A percentile compares a stretch with the other conserved stretches of the same genome.
Conservation (phyloP, 148 eudicot genomes). For the Vaccinium macrocarpon region DNA sequence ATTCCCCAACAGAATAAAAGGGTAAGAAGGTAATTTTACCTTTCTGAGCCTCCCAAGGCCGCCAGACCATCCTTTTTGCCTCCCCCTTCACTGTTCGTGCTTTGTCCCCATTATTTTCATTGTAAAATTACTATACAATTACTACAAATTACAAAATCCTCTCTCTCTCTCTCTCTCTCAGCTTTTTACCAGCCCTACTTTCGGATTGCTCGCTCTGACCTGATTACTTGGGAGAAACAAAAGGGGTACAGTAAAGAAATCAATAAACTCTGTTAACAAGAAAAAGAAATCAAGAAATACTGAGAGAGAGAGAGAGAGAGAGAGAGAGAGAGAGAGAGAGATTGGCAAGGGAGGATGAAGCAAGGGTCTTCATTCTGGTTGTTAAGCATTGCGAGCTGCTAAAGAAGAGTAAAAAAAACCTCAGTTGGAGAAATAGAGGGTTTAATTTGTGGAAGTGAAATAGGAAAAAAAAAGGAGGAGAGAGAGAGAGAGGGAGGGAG, state of each 20-base stretch:
- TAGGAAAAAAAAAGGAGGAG: neutral
- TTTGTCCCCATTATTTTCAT: constrained; percentile 16
- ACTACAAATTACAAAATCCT: neutral
- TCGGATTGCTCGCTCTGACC: constrained; percentile 10
- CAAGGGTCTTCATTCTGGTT: constrained; percentile 30
- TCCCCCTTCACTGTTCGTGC: constrained; percentile 11
- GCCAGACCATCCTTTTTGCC: constrained; percentile 18
- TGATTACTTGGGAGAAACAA: constrained; percentile 12
- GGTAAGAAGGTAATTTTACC: constrained; percentile 16
- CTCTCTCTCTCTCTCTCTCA: constrained; percentile 12
- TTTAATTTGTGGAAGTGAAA: constrained; percentile 20
- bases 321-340: neutral
- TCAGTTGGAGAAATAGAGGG: constrained; percentile 8
- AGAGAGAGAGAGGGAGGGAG: constrained; percentile 5
- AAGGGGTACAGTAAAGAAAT: constrained; percentile 1
- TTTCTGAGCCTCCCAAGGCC: neutral
- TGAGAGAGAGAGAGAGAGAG: neutral
- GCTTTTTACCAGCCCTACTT: constrained; percentile 8
- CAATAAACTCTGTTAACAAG: neutral
- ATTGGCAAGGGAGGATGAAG: constrained; percentile 4
- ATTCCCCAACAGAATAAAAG: neutral
- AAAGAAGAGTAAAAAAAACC: constrained; percentile 17
- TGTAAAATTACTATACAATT: constrained; percentile 11
- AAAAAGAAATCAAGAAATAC: neutral
- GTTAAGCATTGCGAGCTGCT: constrained; percentile 19